phyloP scores from a whole-genome alignment of 2,329 filamentous ascomycete species.

The Pezicula rhizophila region DNA sequence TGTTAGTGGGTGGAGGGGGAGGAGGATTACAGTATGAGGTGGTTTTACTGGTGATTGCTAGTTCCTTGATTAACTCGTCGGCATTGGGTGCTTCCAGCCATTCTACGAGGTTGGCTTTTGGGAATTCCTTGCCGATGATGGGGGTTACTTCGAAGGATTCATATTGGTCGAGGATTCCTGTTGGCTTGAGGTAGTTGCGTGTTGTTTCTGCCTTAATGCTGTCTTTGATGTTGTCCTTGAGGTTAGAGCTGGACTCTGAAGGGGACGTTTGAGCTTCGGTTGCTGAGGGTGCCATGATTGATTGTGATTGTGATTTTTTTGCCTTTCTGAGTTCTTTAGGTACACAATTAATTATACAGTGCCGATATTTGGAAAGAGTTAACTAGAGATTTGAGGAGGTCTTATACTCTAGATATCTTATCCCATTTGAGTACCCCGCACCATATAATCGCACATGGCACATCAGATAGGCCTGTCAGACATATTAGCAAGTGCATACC shows the following conservation, averaged over 20 bases:
- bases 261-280: slow-evolving; percentile 8
- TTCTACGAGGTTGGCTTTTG: slow-evolving; percentile 35
- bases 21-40: background rate
- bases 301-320: background rate
- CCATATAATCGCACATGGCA: no score
- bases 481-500: no score
- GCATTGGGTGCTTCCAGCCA: slow-evolving; percentile 40
- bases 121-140: slow-evolving; percentile 41
- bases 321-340: no score
- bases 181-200: slow-evolving; percentile 9
- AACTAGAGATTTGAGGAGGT: no score
- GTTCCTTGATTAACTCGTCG: slow-evolving; percentile 41
- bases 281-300: slow-evolving; percentile 13
- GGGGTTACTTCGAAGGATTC: slow-evolving; percentile 35
- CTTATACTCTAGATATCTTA: no score
- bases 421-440: no score
- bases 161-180: slow-evolving; percentile 22
- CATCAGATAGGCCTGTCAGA: no score
- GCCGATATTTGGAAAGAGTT: no score
- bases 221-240: background rate
- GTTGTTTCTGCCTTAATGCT: slow-evolving; percentile 4
- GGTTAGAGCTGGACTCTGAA: slow-evolving; percentile 3
- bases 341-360: no score
- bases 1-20: background rate
- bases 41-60: slow-evolving; percentile 38